Base-by-base conservation (phyloP, 306 rosid species). In the Ammopiptanthus mongolicus region DNA sequence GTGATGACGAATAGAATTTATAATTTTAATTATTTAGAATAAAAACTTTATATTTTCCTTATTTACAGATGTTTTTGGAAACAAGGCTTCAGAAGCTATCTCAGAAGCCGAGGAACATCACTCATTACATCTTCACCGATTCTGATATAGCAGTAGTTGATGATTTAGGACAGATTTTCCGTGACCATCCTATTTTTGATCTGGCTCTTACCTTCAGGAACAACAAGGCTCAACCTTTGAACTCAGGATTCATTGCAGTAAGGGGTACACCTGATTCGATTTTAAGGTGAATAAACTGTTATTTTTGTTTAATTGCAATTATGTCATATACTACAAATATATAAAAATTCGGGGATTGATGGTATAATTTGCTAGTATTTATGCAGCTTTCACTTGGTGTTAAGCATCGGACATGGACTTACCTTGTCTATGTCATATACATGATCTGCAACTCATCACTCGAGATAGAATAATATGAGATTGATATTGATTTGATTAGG, bases 231-330 rank as follows among this genome's bases (percentile, higher is more conserved):
- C 98, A 95, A 64, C 98, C 98, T 69, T 69, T 95, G 70, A 95
- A 95, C 87, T 95, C 97, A 11, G 97, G 98, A 69, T 95, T 91
- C 82, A 90, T 95, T 77, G 98, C 96, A 61, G 96, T 91, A 36
- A 88, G 89, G 92, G 98, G 97, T 68, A 88, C 98, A 53, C 74
- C 71, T 33, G 96, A 84, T 44, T 96, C 97, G 56, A 81, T 95
- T 79, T 79, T 81, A 72, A 95, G 97, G 98, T 95, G 65, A 66
- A 23, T 69, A 47, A 42, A 39, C 75, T 31, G 42, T 39, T 14
- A 19, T 65, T 74, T 55, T 58, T 14, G 51, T 51, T 78, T 60
- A 19, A 46, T 66, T 78, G 47, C 69, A 50, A 14, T 66, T 13
- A 59, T 13, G 14, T 86, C 59, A 31, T 50, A 44, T 21, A 57